Base-by-base conservation (phyloP, 164 flowering plant genomes). In the Chimonanthus salicifolius region DNA sequence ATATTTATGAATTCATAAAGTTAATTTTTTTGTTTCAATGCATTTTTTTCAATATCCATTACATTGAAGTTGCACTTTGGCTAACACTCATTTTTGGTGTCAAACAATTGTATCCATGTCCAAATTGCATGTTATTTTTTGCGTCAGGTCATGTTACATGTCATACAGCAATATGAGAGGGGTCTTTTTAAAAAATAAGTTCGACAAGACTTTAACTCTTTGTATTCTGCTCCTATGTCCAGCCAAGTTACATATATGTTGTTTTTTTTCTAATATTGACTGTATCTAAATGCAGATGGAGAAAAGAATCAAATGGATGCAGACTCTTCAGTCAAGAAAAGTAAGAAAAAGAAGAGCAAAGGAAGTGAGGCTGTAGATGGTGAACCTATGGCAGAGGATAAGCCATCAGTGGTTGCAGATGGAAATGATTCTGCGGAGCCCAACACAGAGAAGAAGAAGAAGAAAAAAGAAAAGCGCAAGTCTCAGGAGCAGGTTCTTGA, bases 321-420 rank as follows among this genome's bases (percentile, higher is more conserved):
- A 0, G 86, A 83, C 13, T 72, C 69, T 64, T 74, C 87, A 6
- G 77, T 11, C 49, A 89, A 87, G 86, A 90, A 90, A 76, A 85
- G 84, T 78, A 87, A 90, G 87, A 88, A 86, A 70, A 88, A 85
- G 86, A 87, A 86, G 71, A 75, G 85, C 6, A 87, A 88, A 73
- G 67, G 68, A 73, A 65, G 68, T 44, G 80, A 72, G 20, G 74
- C 71, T 7, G 82, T 67, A n/a, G 77, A 76, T 46, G 83, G 62
- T 58, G 86, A 78, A 45, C 71, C 84, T 3, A 77, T 84, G 82
- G 78, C 49, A 15, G 83, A 74, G 49, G 86, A 82, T 43, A 75
- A 82, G n/a, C 76, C 80, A 33, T 44, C 71, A 13, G 74, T 73
- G 49, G 74, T 58, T 64, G 74, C 83, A 64, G 83, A 86, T 70